A percentile compares a stretch with the other conserved stretches of the same genome.
phyloP scores from a whole-genome alignment of 2,329 filamentous ascomycete species.

The Cryphonectria japonica region DNA sequence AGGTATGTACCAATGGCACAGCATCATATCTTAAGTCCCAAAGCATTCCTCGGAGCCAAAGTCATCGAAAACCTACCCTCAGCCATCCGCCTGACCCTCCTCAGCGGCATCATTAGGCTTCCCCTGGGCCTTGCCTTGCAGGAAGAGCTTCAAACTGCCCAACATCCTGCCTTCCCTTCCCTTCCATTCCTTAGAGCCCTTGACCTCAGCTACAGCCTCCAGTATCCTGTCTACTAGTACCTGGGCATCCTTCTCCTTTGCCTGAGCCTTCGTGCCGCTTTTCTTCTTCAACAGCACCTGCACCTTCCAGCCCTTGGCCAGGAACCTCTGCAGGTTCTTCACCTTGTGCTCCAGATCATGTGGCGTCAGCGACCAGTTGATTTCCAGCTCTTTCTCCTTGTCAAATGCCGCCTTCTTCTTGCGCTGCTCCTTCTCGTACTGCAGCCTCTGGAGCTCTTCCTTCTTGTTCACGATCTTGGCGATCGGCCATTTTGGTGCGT shows the following conservation, averaged over 20 bases:
- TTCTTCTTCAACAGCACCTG: constrained; percentile 70
- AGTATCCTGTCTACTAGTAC: constrained; percentile 58
- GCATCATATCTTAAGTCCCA: neutral
- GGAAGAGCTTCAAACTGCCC: constrained; percentile 41
- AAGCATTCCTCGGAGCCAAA: neutral
- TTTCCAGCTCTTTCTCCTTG: constrained; percentile 74
- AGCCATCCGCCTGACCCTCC: neutral
- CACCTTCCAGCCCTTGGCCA: constrained; percentile 75
- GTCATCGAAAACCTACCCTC: neutral
- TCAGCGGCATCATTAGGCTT: constrained; percentile 18
- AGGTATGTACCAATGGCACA: neutral
- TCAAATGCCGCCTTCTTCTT: constrained; percentile 47
- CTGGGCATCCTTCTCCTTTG: constrained; percentile 63
- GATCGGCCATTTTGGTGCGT: constrained; percentile 52
- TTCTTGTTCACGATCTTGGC: constrained; percentile 72
- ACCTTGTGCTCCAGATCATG: constrained; percentile 77
- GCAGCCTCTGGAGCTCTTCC: constrained; percentile 47
- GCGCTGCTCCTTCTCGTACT: constrained; percentile 48
- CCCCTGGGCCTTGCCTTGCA: constrained; percentile 42
- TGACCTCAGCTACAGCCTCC: constrained; percentile 37
- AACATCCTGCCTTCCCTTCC: constrained; percentile 47
- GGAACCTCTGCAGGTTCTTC: constrained; percentile 67
- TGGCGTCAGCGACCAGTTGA: constrained; percentile 83
- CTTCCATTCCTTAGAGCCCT: constrained; percentile 47
- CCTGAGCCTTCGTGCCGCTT: constrained; percentile 65